phyloP scores from a whole-genome alignment of 2,329 filamentous ascomycete species.

The Blastomyces silverae region DNA sequence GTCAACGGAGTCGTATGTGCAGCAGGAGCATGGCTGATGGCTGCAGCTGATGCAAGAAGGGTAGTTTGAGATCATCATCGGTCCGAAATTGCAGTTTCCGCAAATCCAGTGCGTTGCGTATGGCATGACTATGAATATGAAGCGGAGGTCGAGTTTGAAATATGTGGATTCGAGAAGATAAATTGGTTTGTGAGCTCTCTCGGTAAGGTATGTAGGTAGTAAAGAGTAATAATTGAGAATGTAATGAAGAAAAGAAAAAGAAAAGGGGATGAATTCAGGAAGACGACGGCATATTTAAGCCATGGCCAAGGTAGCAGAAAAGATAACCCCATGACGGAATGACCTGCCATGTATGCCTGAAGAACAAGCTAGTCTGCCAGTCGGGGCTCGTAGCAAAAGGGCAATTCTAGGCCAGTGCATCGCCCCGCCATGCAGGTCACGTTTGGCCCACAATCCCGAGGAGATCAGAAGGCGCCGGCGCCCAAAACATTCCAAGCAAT shows the following conservation, averaged over 20 bases:
- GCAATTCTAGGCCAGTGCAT: constrained; percentile 13
- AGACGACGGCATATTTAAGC: constrained; percentile 9
- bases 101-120: constrained; percentile 32
- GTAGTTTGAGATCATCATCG: constrained; percentile 24
- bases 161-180: not conserved
- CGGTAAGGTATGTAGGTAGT: not conserved
- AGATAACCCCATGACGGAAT: constrained; percentile 8
- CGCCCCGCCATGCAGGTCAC: constrained; percentile 10
- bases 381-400: not conserved
- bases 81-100: constrained; percentile 31
- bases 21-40: constrained; percentile 19
- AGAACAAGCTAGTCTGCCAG: constrained; percentile 4
- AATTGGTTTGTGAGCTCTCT: not conserved
- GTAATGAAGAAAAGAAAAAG: constrained; percentile 4
- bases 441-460: not conserved
- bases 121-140: constrained; percentile 17
- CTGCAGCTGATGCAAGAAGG: constrained; percentile 10
- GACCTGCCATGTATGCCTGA: constrained; percentile 11
- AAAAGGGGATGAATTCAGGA: not conserved
- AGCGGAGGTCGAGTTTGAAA: not conserved
- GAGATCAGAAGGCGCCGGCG: constrained; percentile 6
- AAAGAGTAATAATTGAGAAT: not conserved
- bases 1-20: constrained; percentile 22
- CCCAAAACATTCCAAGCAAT: constrained; percentile 7
- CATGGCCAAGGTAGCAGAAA: not conserved